phyloP scores from a whole-genome alignment of 2,329 filamentous ascomycete genomes.

The Alternaria tenuissima region DNA sequence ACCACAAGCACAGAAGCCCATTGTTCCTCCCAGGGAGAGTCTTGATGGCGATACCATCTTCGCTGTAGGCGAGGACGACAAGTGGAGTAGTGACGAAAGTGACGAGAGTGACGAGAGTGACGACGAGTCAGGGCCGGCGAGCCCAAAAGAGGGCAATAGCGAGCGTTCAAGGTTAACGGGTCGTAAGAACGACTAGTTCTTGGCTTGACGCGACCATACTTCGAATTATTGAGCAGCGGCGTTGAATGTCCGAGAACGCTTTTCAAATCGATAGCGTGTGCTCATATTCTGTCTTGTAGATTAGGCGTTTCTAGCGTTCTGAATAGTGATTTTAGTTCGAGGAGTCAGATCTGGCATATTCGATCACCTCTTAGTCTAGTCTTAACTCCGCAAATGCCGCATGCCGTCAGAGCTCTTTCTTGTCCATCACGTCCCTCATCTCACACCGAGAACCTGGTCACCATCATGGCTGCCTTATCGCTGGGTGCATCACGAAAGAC shows the following conservation, averaged over 20 bases:
- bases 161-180: slow-evolving; percentile 45
- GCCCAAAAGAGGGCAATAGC: slow-evolving; percentile 39
- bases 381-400: slow-evolving; percentile 31
- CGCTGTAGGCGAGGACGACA: slow-evolving; percentile 87
- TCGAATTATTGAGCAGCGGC: slow-evolving; percentile 16
- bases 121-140: slow-evolving; percentile 65
- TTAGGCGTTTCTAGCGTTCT: slow-evolving; percentile 17
- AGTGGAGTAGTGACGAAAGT: slow-evolving; percentile 73
- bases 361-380: not conserved
- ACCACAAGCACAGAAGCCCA: slow-evolving; percentile 59
- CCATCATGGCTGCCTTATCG: slow-evolving; percentile 22
- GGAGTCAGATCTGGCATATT: not conserved
- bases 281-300: slow-evolving; percentile 2
- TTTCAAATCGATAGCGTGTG: slow-evolving; percentile 8
- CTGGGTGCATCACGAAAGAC: not conserved
- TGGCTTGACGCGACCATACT: slow-evolving; percentile 1
- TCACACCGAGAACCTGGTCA: not conserved
- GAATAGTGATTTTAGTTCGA: not conserved
- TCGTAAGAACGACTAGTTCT: slow-evolving; percentile 44
- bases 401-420: slow-evolving; percentile 14
- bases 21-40: slow-evolving; percentile 64
- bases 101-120: slow-evolving; percentile 13
- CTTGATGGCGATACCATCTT: slow-evolving; percentile 95
- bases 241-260: slow-evolving; percentile 18
- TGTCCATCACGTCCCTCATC: not conserved